Base-by-base conservation (phyloP, 169 alveolate species). In the Cryptosporidium meleagridis region DNA sequence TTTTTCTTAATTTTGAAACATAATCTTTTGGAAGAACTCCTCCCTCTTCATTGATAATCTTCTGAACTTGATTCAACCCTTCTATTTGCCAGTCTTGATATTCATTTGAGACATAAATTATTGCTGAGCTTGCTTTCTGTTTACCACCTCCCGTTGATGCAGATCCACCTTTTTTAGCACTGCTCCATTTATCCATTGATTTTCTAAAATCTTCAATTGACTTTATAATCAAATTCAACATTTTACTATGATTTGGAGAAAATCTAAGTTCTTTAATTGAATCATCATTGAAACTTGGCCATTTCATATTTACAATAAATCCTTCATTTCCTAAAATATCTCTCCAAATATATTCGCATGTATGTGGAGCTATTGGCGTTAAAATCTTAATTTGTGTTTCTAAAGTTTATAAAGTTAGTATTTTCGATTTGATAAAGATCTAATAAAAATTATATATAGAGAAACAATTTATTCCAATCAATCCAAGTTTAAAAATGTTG, bases 321-420 rank as follows among this genome's bases (percentile, higher is more conserved):
- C 69, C 85, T 48, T 91, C 92, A 86, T 94, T 86, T 51, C 93
- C 93, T 59, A 96, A 92, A 35, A 96, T 87, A 70, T 84, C 73
- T 10, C 95, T 86, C 98, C 98, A 96, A 35, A 96, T 93, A 80
- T 96, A 95, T 85, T 96, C 98, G 71, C 97, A 94, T 37, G 95
- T 95, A 87, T 96, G 98, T 18, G 98, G 98, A 3, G 96, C 93
- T 29, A 96, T 93, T 33, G 98, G 98, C 18, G 94, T 69, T 29
- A 97, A 93, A 6, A 95, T 94, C 1, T 91, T 62, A 69, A 96
- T 91, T 45, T 94, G 96, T 4, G 95, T 92, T 91, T 96, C 98
- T 72, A 62, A 59, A 80, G 44, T 31, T 23, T 26, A 80, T 21
- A n/a, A 55, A 55, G 29, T 23, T 55, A 55, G 9, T 41, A 8